A percentile compares a stretch with the other conserved stretches of the same genome.
Evolutionary conservation across 2,329 filamentous ascomycete genomes (phyloP).

Genomic region (Botrytis sinoallii): DNA sequence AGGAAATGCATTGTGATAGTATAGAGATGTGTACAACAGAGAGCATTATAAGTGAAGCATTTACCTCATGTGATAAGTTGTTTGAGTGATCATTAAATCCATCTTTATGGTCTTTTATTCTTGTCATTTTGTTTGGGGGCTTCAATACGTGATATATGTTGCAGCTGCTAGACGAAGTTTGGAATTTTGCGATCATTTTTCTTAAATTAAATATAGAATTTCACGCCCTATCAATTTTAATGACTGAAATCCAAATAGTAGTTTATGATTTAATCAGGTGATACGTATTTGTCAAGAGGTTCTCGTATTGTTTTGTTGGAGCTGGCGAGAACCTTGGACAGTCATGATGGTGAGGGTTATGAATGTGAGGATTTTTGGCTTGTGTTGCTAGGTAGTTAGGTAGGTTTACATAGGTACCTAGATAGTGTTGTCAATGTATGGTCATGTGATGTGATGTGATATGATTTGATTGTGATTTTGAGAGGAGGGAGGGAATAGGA

Average conservation of each 20-base stretch:
- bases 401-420: background rate
- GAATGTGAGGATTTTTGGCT: background rate
- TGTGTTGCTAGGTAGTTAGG: background rate
- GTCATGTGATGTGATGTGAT: background rate
- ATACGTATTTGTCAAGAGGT: background rate
- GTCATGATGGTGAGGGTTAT: background rate
- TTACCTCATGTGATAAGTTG: background rate
- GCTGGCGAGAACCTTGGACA: background rate
- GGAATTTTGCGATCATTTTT: background rate
- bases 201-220: background rate
- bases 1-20: slow-evolving; percentile 10
- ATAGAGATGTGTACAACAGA: slow-evolving; percentile 17
- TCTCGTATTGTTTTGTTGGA: background rate
- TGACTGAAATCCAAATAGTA: background rate
- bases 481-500: background rate
- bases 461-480: background rate
- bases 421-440: too few species aligned
- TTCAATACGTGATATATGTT: background rate
- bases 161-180: background rate
- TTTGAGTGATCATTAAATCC: background rate
- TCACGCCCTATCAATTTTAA: background rate
- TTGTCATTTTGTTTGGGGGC: background rate
- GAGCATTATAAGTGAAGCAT: slow-evolving; percentile 5
- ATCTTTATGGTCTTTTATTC: background rate
- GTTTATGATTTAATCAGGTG: background rate